Evolutionary conservation across 2,329 filamentous ascomycete species (phyloP).

Genomic region (Cladosporium phlei): DNA sequence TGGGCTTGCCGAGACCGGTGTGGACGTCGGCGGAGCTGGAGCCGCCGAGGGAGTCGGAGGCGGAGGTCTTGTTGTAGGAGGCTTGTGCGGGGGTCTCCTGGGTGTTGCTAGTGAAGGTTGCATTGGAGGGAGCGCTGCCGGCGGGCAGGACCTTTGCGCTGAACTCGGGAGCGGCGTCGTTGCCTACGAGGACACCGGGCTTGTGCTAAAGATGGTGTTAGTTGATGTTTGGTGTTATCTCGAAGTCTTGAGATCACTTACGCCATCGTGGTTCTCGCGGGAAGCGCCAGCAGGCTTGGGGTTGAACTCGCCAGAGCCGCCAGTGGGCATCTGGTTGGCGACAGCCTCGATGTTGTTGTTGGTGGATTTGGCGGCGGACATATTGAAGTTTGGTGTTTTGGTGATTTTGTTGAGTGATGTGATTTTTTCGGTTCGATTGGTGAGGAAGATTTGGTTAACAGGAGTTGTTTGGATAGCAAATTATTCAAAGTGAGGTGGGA

Average conservation of each 20-base stretch:
- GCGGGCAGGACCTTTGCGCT: slow-evolving; percentile 55
- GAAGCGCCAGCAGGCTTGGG: slow-evolving; percentile 7
- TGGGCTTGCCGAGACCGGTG: slow-evolving; percentile 50
- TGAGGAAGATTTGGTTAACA: too few species aligned
- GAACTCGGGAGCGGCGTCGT: slow-evolving; percentile 60
- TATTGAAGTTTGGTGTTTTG: background rate
- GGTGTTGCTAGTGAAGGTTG: slow-evolving; percentile 42
- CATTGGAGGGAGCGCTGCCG: slow-evolving; percentile 56
- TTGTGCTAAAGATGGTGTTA: slow-evolving; percentile 49
- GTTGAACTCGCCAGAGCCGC: slow-evolving; percentile 10
- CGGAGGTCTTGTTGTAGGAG: slow-evolving; percentile 40
- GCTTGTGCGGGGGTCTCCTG: slow-evolving; percentile 38
- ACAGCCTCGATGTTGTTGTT: slow-evolving; percentile 12
- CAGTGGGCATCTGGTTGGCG: slow-evolving; percentile 14
- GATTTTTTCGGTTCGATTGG: too few species aligned
- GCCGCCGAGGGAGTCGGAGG: slow-evolving; percentile 46
- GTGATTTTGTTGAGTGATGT: background rate
- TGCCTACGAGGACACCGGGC: slow-evolving; percentile 56
- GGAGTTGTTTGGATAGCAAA: background rate
- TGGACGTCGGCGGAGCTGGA: slow-evolving; percentile 52
- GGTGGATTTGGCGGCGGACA: slow-evolving; percentile 1
- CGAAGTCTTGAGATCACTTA: background rate
- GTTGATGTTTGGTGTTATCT: slow-evolving; percentile 10
- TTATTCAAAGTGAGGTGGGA: background rate
- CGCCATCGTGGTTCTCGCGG: slow-evolving; percentile 14